Conservation (phyloP, 768 basidiomycete species). For the Tricholoma furcatifolium region DNA sequence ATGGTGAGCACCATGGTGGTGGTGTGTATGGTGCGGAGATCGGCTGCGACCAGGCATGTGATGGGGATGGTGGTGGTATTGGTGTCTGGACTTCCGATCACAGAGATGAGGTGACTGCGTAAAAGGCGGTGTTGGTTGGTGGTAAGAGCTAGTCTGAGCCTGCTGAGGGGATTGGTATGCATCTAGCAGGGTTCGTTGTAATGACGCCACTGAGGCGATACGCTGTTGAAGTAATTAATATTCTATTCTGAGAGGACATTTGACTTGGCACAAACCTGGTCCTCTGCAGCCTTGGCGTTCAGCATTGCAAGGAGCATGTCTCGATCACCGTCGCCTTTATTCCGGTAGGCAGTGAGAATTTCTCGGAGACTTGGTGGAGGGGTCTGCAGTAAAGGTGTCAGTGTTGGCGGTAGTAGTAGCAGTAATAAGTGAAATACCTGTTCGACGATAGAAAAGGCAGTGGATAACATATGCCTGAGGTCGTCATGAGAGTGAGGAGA, state of each 20-base stretch:
- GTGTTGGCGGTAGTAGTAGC: neutral
- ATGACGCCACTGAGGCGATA: constrained; percentile 63
- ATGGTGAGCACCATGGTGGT: constrained; percentile 29
- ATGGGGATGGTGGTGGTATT: constrained; percentile 28
- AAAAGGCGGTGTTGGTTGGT: constrained; percentile 38
- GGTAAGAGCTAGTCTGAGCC: constrained; percentile 30
- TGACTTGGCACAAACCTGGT: constrained; percentile 60
- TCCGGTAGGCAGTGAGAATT: constrained; percentile 81
- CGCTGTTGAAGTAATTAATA: constrained; percentile 42
- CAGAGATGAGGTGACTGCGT: constrained; percentile 33
- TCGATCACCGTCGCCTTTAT: constrained; percentile 88
- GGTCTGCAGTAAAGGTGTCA: constrained; percentile 38
- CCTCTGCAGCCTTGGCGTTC: constrained; percentile 90
- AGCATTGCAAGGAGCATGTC: constrained; percentile 90
- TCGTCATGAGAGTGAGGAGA: constrained; percentile 27
- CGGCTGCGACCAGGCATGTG: constrained; percentile 31
- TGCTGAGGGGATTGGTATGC: constrained; percentile 39
- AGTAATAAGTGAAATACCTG: constrained; percentile 31
- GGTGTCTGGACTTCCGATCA: constrained; percentile 32
- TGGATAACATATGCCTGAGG: constrained; percentile 34
- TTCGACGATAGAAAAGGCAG: constrained; percentile 39
- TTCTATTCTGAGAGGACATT: neutral
- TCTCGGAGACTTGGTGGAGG: constrained; percentile 83
- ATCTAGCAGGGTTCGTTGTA: constrained; percentile 74
- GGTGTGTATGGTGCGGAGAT: constrained; percentile 33